These are phyloP conservation scores for Cladophialophora psammophila DNA, from an alignment of 2,329 filamentous ascomycete species.

Conservation along the genomic window DNA sequence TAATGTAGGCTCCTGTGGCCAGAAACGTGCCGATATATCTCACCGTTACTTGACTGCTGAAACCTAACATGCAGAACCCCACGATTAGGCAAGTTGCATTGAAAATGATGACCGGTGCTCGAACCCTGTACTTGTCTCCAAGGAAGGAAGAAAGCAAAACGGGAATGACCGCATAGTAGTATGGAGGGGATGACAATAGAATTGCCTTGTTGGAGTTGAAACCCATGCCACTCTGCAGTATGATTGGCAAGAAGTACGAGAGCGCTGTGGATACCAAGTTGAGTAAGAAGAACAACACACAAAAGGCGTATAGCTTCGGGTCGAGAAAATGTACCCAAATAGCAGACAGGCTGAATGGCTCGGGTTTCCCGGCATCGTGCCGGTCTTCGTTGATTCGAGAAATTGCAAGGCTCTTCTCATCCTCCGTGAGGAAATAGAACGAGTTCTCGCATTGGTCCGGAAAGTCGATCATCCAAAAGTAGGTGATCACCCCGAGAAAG, in stretches of 20 bases:
- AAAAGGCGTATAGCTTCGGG: conserved; percentile 35
- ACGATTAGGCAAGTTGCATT: conserved; percentile 68
- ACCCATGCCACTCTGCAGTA: conserved; percentile 62
- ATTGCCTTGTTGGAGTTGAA: conserved; percentile 63
- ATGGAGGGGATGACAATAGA: conserved; percentile 70
- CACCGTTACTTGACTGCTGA: conserved; percentile 64
- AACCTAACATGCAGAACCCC: conserved; percentile 72
- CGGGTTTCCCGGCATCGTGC: conserved; percentile 62
- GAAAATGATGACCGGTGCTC: conserved; percentile 70
- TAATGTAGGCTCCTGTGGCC: conserved; percentile 72
- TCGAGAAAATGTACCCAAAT: conserved; percentile 69
- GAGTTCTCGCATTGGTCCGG: conserved; percentile 66
- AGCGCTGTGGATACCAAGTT: conserved; percentile 72
- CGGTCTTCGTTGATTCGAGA: conserved; percentile 67
- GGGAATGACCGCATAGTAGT: conserved; percentile 71
- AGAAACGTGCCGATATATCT: conserved; percentile 71
- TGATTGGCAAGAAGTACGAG: conserved; percentile 69
- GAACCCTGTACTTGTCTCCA: conserved; percentile 66
- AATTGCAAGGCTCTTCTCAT: conserved; percentile 65
- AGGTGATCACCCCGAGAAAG: conserved; percentile 66
- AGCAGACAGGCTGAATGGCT: conserved; percentile 63
- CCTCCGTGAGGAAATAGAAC: conserved; percentile 63
- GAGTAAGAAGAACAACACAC: conserved; percentile 64
- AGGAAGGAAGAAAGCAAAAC: conserved; percentile 68
- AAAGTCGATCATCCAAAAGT: conserved; percentile 76